Evolutionary conservation across 2,329 filamentous ascomycete species (phyloP), one percentile per base, ranked within the genome.

Genomic region (Mycogone perniciosa): DNA sequence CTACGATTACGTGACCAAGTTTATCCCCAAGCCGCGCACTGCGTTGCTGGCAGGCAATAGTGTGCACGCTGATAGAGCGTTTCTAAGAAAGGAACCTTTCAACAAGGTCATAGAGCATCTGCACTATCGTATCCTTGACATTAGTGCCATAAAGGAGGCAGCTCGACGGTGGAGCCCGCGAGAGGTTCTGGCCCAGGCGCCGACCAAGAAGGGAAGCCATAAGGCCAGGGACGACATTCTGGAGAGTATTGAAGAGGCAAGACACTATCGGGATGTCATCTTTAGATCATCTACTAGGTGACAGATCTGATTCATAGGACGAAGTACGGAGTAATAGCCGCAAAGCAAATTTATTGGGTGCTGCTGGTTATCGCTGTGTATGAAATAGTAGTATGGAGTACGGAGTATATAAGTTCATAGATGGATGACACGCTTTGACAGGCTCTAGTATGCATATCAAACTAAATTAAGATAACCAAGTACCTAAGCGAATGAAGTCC

Each of bases 231-330:
- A 89, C 50, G 93, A 99, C 68, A 96, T 99, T 52, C 68, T 96
- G 54, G 93, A 99, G 73, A 97, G 92, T 69, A 96, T 99, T 56
- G 85, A 80, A 50, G 93, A 99, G 73, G 92, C 92, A 49, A 82
- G 74, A 61, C 96, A 87, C 65, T 97, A 96, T 68, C 82, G 81
- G 61, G 75, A 85, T 53, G 73, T 72, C 13, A 79, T 95, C 50
- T 95, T 95, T 66, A 59, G 62, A 30, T 35, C 48, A 10, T 31
- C 42, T 33, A 4, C 42, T 44, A 44, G 30, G 29, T 33, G 4
- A 40, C 41, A 50, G 46, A 39, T 52, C 44, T 35, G 26, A 41
- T 31, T 7, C 9, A 8, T 7, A 29, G 6, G n/a, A 20, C 43
- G n/a, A n/a, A n/a, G 20, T 20, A 20, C 20, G 20, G 3, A 20